Evolutionary conservation across 768 basidiomycete species (phyloP), one percentile per base, ranked within the genome.

Genomic region (Rhizopogon salebrosus): DNA sequence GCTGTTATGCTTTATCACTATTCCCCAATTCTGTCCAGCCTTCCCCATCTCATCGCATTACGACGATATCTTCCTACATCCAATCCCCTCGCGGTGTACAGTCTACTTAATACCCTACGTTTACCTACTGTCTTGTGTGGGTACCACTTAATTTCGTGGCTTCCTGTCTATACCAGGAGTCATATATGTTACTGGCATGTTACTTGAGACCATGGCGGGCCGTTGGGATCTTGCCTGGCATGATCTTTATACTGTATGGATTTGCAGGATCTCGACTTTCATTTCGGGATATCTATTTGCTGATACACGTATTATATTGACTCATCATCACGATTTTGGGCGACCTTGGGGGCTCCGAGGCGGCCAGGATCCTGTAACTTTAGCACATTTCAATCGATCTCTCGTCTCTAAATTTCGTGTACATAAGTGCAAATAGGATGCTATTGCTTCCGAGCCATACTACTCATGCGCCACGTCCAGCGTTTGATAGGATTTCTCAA

Each of bases 111-210:
- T 57, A 64, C 63, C 62, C 59, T 58, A 62, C 59, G 58, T 59
- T 65, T 65, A 67, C 69, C 66, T 64, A 68, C 58, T 61, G 64
- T 60, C 54, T 64, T 53, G 64, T 64, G 60, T 57, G 60, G 69
- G 60, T 64, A 58, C 60, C 59, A 52, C 52, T 56, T 54, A 65
- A 69, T 67, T 70, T 20, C 40, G 61, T 57, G 50, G 40, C 31
- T 41, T 53, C 36, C 42, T 68, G 62, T 62, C 48, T 54, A 56
- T 62, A 66, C 46, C 53, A 52, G 56, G 49, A 43, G 49, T 61
- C 53, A 18, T 55, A 60, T 48, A 37, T 49, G 48, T 54, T 55
- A 16, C 29, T 34, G 14, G 45, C 31, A 45, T 45, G 43, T 45
- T n/a, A 26, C 43, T 45, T 8, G 43, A 31, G 20, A n/a, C n/a